Evolutionary conservation across 108 stramenopile species (phyloP), one percentile per base, ranked within the genome.

Genomic region (Cyclotella choctawhatcheeana): DNA sequence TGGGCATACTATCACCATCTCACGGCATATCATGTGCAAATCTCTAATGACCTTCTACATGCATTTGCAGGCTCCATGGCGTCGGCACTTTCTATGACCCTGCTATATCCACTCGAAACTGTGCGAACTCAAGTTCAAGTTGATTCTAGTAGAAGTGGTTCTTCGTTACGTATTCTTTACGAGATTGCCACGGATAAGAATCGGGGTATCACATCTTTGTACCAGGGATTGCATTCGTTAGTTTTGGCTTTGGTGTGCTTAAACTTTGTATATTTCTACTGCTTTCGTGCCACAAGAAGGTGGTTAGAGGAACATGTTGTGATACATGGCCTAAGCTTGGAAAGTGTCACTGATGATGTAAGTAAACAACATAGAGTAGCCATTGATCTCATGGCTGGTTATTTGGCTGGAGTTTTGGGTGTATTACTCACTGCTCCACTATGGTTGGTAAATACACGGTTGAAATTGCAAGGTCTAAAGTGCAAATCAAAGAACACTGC

Each of bases 361-460:
- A 26, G 21, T 45, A 31, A 61, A 17, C 47, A 73, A 17, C 47
- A 73, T 20, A 63, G 53, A 24, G 30, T 73, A 20, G 14, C 61
- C 13, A 53, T 73, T 44, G 76, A 82, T 67, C 64, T 82, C 17
- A 29, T 77, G 18, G 64, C 65, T 6, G 81, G 76, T 1, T 82
- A 76, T 64, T 34, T 85, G 6, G 84, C 88, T 7, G 88, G 88
- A 17, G 79, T 82, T 32, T 44, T 88, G 18, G 86, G 79, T 32
- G 88, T 88, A 8, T 40, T 88, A 61, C 34, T 85, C 24, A 86
- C 88, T 12, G 85, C 82, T 43, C 88, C 88, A 18, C 67, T 88
- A 2, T 88, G 88, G 88, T 75, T 88, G 30, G 86, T 86, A 17
- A 85, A 85, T 70, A 86, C 84, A 32, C 78, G 86, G n/a, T 74